Base-by-base conservation (phyloP, 768 basidiomycete genomes). In the Rhodotorula kratochvilovae region DNA sequence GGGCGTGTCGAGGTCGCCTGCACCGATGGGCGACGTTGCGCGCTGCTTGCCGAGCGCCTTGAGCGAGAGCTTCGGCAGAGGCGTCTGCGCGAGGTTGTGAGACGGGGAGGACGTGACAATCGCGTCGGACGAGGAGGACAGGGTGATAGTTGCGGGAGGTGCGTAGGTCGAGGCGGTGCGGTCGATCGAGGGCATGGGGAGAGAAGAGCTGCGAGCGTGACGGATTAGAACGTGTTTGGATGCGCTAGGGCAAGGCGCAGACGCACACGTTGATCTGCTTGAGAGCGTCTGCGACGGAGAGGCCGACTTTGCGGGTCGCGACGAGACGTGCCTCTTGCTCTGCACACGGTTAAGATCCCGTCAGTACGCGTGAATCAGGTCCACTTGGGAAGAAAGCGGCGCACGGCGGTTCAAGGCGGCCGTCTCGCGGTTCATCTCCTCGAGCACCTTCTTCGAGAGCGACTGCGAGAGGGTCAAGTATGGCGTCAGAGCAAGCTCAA, bases 341-440 rank as follows among this genome's bases (percentile, higher is more conserved):
- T 59, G 31, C n/a, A 13, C 15, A 11, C 12, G 25, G 23, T 7
- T 16, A 25, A 36, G 1, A 29, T 48, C 13, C 39, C 39, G 39
- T 39, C n/a, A n/a, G 29, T 46, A 54, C 29, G 36, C 23, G 13
- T 43, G 3, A 19, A 7, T 19, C 2, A 16, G n/a, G n/a, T 1
- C n/a, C 12, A 51, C 27, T 5, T 7, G 12, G 29, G 8, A 21
- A 21, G 21, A 31, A 55, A 17, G 33, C 1, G 17, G 53, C 69
- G 35, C 39, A 73, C 72, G 48, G 19, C 72, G 72, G 17, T 56
- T 46, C 13, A 70, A 25, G 5, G 50, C 29, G 5, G 68, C 72
- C 0, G 68, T 55, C 54, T n/a, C 17, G 45, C 51, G 31, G 62
- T 74, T 45, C 72, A 70, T 74, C 62, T 74, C 68, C 1, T 63